These are phyloP conservation scores for Pseudogymnoascus pannorum DNA, from an alignment of 2,329 filamentous ascomycete species.

Conservation along the genomic window DNA sequence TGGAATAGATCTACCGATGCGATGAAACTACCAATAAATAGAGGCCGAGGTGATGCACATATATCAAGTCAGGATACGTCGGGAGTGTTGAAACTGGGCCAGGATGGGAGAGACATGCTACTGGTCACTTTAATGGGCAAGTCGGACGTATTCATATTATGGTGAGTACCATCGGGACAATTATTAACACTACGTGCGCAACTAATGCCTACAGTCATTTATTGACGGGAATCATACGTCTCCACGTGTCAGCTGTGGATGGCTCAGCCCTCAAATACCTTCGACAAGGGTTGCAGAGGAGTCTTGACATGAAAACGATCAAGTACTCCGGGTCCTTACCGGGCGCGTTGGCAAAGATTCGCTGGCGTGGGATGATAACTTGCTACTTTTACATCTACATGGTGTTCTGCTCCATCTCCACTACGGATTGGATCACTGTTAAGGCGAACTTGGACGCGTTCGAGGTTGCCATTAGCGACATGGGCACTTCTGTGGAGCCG, in stretches of 20 bases:
- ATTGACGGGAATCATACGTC: conserved; percentile 46
- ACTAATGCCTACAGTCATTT: conserved; percentile 38
- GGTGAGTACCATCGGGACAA: conserved; percentile 4
- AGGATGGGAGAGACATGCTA: conserved; percentile 45
- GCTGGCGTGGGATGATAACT: conserved; percentile 25
- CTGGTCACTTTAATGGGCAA: conserved; percentile 55
- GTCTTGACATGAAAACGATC: conserved; percentile 16
- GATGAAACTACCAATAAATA: conserved; percentile 47
- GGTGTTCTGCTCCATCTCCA: conserved; percentile 25
- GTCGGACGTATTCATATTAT: conserved; percentile 37
- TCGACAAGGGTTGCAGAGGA: conserved; percentile 46
- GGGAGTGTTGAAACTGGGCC: conserved; percentile 43
- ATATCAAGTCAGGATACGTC: conserved; percentile 52
- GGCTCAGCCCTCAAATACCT: conserved; percentile 49
- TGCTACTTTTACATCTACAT: conserved; percentile 28
- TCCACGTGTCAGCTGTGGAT: conserved; percentile 43
- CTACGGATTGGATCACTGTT: conserved; percentile 24
- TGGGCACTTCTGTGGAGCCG: conserved; percentile 20
- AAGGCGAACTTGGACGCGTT: conserved; percentile 22
- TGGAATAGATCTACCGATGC: conserved; percentile 37
- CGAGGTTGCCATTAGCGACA: conserved; percentile 16
- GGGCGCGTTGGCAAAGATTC: conserved; percentile 20
- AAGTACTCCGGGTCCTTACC: conserved; percentile 31
- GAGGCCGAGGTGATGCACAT: conserved; percentile 38
- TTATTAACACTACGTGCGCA: conserved; percentile 21